phyloP scores from a whole-genome alignment of 2,329 filamentous ascomycete genomes.

The Pseudopithomyces chartarum region DNA sequence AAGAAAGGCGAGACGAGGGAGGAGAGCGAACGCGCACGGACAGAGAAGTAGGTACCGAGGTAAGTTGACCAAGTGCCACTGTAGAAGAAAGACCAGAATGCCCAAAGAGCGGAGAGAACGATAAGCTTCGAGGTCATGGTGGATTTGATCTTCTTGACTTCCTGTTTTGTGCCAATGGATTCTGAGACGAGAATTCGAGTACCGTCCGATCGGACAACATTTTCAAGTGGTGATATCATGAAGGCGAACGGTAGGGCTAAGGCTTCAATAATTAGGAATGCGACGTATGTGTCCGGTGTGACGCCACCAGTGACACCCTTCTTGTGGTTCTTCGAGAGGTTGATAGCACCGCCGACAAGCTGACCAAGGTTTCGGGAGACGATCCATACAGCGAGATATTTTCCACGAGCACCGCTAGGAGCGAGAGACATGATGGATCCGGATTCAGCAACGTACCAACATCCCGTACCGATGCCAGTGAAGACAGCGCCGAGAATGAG shows the following conservation, averaged over 20 bases:
- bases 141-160: conserved; percentile 48
- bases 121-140: conserved; percentile 47
- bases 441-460: conserved; percentile 57
- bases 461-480: conserved; percentile 42
- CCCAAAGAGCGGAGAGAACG: conserved; percentile 49
- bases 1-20: conserved; percentile 56
- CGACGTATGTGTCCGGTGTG: conserved; percentile 53
- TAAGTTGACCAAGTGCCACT: conserved; percentile 53
- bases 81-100: conserved; percentile 56
- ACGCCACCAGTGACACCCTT: conserved; percentile 44
- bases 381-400: conserved; percentile 56
- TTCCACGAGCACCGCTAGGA: conserved; percentile 53
- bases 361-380: conserved; percentile 55
- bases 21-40: conserved; percentile 52
- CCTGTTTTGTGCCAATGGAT: conserved; percentile 45
- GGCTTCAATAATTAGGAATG: conserved; percentile 55
- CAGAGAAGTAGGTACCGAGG: conserved; percentile 51
- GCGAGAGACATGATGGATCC: conserved; percentile 57
- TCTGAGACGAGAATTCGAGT: conserved; percentile 51
- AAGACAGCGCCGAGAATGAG: conserved; percentile 33
- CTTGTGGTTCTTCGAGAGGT: conserved; percentile 33
- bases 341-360: conserved; percentile 53
- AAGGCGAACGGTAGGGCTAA: conserved; percentile 54
- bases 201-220: conserved; percentile 53
- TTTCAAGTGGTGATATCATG: conserved; percentile 53